A percentile compares a stretch with the other conserved stretches of the same genome.
phyloP scores from a whole-genome alignment of 805 yeast genomes.

The Wickerhamiella siamensis region DNA sequence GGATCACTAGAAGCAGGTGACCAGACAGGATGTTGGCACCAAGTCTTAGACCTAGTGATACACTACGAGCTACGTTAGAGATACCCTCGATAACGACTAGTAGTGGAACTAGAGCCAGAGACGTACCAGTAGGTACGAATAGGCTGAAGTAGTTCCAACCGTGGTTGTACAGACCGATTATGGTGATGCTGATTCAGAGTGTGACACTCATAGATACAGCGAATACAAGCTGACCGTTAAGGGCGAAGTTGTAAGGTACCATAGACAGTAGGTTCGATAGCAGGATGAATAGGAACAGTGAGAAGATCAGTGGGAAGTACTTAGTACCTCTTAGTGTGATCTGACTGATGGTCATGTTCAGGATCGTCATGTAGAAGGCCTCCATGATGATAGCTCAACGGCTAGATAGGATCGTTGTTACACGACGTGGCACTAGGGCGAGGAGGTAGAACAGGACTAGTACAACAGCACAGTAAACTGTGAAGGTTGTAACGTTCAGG shows the following conservation, averaged over 20 bases:
- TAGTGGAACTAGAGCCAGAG: conserved; percentile 6
- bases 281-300: conserved; percentile 5
- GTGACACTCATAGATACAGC: conserved; percentile 5
- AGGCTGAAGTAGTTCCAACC: conserved; percentile 4
- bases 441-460: background rate
- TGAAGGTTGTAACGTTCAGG: conserved; percentile 1
- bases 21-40: conserved; percentile 21
- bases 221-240: conserved; percentile 5
- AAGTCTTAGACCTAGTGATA: conserved; percentile 21
- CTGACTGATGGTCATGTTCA: background rate
- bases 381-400: conserved; percentile 1
- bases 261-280: conserved; percentile 5
- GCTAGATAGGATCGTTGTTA: background rate
- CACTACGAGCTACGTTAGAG: conserved; percentile 7
- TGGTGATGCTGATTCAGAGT: conserved; percentile 3
- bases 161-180: conserved; percentile 4
- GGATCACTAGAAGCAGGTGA: conserved; percentile 20
- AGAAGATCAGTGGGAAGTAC: conserved; percentile 1
- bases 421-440: background rate
- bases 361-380: background rate
- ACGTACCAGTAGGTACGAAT: conserved; percentile 5
- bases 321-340: background rate
- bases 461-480: background rate
- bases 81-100: conserved; percentile 7
- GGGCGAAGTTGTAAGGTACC: conserved; percentile 6